Evolutionary conservation across 176 grass and related monocot species (phyloP).

Genomic region (Rhipidocladum racemiflorum): DNA sequence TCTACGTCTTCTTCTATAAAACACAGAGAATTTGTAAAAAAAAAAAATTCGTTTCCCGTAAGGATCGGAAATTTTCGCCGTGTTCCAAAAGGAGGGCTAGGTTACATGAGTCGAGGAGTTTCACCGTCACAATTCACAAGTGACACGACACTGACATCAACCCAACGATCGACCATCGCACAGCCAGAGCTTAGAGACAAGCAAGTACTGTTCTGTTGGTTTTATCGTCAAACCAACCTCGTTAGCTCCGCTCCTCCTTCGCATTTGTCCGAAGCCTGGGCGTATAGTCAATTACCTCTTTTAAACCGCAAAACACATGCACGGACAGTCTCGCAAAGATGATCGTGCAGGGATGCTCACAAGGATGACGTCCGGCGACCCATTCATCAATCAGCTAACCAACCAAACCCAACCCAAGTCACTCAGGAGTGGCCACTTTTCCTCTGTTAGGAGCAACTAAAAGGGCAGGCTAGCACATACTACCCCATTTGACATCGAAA

Average conservation of each 20-base stretch:
- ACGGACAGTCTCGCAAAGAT: neutral
- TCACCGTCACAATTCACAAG: neutral
- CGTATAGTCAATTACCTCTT: neutral
- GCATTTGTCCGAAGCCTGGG: neutral
- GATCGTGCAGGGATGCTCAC: neutral
- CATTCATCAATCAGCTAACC: constrained; percentile 14
- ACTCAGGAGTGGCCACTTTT: neutral
- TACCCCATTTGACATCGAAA: neutral
- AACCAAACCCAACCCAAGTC: neutral
- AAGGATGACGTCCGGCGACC: too few species aligned
- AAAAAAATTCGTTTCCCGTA: too few species aligned
- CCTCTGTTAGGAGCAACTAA: constrained; percentile 13
- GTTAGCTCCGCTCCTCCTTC: neutral
- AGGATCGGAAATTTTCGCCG: too few species aligned
- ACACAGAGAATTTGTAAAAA: too few species aligned
- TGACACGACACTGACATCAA: neutral
- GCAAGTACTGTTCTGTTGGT: neutral
- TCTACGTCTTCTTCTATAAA: too few species aligned
- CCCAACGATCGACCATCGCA: neutral
- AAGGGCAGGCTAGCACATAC: too few species aligned
- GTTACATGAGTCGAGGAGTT: neutral
- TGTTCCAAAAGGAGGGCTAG: too few species aligned
- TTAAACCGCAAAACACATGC: neutral
- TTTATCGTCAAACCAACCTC: neutral
- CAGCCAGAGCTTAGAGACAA: neutral